A percentile compares a stretch with the other conserved stretches of the same genome.
These are phyloP conservation scores for Gymnopilus junonius DNA, from an alignment of 768 basidiomycete species.

Conservation along the genomic window DNA sequence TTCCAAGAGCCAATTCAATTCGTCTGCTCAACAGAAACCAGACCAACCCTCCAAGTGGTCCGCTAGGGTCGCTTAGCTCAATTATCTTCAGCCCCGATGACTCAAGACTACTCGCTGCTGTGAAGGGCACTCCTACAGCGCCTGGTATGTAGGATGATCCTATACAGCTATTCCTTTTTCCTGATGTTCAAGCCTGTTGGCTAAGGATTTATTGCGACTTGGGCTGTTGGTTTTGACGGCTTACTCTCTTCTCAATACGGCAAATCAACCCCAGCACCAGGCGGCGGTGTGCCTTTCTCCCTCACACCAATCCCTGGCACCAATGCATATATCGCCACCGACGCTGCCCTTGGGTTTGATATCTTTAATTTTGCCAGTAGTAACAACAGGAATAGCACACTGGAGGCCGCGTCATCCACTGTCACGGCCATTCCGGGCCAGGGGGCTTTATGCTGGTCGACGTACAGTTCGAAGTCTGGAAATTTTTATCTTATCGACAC, in stretches of 20 bases:
- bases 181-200: constrained; percentile 28
- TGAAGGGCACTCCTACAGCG: constrained; percentile 52
- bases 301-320: constrained; percentile 41
- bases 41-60: constrained; percentile 55
- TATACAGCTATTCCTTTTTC: background rate
- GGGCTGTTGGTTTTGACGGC: constrained; percentile 46
- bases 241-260: constrained; percentile 44
- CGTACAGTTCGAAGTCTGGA: constrained; percentile 42
- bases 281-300: constrained; percentile 54
- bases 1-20: constrained; percentile 41
- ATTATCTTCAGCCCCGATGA: constrained; percentile 51
- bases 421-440: constrained; percentile 39
- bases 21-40: constrained; percentile 50
- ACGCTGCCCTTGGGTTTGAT: constrained; percentile 42
- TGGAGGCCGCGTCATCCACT: constrained; percentile 16
- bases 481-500: constrained; percentile 52
- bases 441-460: constrained; percentile 46
- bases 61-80: constrained; percentile 46
- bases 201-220: constrained; percentile 50
- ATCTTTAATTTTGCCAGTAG: constrained; percentile 34
- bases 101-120: constrained; percentile 46
- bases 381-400: constrained; percentile 3
- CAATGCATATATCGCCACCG: constrained; percentile 41
- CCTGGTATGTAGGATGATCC: constrained; percentile 22
- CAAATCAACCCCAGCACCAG: constrained; percentile 33